Percentiles rank a stretch among this genome's conserved stretches.
These are phyloP conservation scores for Hypoxylon sp. DNA, from an alignment of 2,329 filamentous ascomycete species.

Conservation along the genomic window DNA sequence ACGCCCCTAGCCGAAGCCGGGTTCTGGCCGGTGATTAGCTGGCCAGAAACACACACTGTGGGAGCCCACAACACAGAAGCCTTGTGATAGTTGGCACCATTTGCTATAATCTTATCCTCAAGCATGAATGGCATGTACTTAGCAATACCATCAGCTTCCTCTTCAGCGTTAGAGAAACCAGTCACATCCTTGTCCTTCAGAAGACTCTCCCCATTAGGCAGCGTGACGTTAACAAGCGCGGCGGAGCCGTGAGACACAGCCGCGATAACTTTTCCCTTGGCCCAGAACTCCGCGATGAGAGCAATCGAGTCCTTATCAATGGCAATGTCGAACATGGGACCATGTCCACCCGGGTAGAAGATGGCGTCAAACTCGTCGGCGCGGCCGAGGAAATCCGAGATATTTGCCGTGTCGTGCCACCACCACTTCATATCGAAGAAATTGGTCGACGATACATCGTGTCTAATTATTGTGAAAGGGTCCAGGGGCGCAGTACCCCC, in stretches of 20 bases:
- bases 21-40: constrained; percentile 66
- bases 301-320: constrained; percentile 62
- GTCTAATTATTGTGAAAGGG: constrained; percentile 61
- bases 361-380: constrained; percentile 68
- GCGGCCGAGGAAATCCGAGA: constrained; percentile 64
- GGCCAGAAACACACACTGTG: constrained; percentile 58
- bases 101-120: constrained; percentile 62
- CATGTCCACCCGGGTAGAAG: constrained; percentile 66
- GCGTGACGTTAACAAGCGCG: constrained; percentile 66
- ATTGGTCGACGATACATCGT: constrained; percentile 58
- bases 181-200: constrained; percentile 66
- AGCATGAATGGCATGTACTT: constrained; percentile 66
- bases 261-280: constrained; percentile 67
- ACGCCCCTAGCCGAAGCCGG: constrained; percentile 60
- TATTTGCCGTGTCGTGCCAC: constrained; percentile 70
- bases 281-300: constrained; percentile 69
- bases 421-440: constrained; percentile 65
- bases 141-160: constrained; percentile 54
- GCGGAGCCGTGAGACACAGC: constrained; percentile 76
- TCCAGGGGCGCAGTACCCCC: constrained; percentile 71
- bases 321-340: constrained; percentile 73
- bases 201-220: constrained; percentile 59
- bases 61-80: constrained; percentile 59
- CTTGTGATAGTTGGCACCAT: constrained; percentile 64
- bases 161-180: constrained; percentile 66